phyloP scores from a whole-genome alignment of 192 early-diverging fungal species.

The Coemansia brasiliensis region DNA sequence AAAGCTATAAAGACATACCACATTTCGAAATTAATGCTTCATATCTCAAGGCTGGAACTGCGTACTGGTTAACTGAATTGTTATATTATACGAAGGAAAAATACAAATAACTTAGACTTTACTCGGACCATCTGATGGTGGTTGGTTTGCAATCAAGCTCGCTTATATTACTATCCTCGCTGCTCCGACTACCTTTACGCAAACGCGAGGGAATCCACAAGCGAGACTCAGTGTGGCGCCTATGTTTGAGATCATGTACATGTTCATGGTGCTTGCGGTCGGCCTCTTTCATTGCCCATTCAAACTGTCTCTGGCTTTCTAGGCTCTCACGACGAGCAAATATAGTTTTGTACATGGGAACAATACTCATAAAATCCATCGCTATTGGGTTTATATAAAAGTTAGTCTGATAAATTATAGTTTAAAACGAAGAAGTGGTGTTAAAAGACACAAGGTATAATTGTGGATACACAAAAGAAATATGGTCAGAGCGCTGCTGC shows the following conservation, averaged over 20 bases:
- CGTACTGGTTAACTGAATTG: too few relatives aligned
- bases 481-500: too few relatives aligned
- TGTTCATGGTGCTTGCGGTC: constrained; percentile 18
- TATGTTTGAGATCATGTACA: constrained; percentile 7
- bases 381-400: background rate
- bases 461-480: too few relatives aligned
- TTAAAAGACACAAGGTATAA: too few relatives aligned
- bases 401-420: background rate
- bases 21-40: too few relatives aligned
- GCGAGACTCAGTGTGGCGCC: constrained; percentile 5
- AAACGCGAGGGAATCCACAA: constrained; percentile 14
- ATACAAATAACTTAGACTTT: background rate
- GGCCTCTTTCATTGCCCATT: constrained; percentile 7
- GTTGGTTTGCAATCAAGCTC: constrained; percentile 3
- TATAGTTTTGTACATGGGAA: constrained; percentile 9
- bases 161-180: background rate
- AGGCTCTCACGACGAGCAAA: constrained; percentile 4
- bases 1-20: too few relatives aligned
- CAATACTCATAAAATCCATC: constrained; percentile 17
- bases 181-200: constrained; percentile 2
- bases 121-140: constrained; percentile 15
- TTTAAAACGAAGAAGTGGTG: background rate
- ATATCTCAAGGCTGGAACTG: too few relatives aligned
- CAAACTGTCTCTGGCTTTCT: constrained; percentile 6
- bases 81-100: background rate